Evolutionary conservation across 768 basidiomycete genomes (phyloP).

Genomic region (Lepiota subincarnata): DNA sequence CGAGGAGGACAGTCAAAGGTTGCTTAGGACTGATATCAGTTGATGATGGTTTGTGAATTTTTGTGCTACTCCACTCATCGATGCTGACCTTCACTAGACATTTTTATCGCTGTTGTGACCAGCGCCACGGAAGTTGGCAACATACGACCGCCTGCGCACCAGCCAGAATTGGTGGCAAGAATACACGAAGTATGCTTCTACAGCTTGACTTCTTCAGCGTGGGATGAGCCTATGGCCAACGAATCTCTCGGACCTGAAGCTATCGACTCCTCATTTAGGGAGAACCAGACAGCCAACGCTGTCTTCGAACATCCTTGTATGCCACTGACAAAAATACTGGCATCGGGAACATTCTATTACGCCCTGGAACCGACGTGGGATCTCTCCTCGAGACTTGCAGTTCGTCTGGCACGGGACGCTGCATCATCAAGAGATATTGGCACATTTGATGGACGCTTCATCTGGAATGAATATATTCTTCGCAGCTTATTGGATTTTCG

Average conservation of each 20-base stretch:
- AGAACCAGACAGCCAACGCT: conserved; percentile 44
- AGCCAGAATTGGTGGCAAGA: conserved; percentile 67
- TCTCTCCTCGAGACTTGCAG: conserved; percentile 75
- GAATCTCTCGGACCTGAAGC: conserved; percentile 58
- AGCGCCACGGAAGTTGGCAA: conserved; percentile 74
- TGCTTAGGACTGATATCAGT: conserved; percentile 80
- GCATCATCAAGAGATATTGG: conserved; percentile 42
- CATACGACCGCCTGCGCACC: conserved; percentile 52
- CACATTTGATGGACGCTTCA: conserved; percentile 79
- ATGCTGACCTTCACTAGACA: conserved; percentile 43
- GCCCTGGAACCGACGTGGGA: conserved; percentile 84
- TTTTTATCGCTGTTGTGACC: conserved; percentile 82
- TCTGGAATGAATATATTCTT: conserved; percentile 95
- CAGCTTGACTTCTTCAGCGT: conserved; percentile 76
- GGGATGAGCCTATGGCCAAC: conserved; percentile 67
- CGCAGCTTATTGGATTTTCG: conserved; percentile 86
- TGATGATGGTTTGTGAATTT: conserved; percentile 50
- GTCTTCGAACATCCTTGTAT: conserved; percentile 87
- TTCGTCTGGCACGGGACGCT: conserved; percentile 55
- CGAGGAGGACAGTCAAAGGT: conserved; percentile 72
- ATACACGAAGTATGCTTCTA: conserved; percentile 91
- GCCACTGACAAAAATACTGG: conserved; percentile 86
- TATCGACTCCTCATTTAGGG: conserved; percentile 44
- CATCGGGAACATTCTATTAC: conserved; percentile 92
- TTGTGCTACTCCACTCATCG: neutral